Base-by-base conservation (phyloP, 768 basidiomycete genomes). In the Pulveroboletus sp. region DNA sequence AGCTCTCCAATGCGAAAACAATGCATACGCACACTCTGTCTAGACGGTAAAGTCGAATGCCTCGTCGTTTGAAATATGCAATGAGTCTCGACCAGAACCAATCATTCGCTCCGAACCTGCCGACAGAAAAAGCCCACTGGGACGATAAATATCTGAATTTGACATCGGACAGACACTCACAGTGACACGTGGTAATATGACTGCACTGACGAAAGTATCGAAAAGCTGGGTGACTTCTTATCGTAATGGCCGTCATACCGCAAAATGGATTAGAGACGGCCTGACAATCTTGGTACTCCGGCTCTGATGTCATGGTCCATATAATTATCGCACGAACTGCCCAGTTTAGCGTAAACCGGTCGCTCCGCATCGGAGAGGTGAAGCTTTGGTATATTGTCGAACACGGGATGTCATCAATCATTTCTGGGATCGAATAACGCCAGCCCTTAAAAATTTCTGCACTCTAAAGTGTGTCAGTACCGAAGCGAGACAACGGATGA, bases 31-130 rank as follows among this genome's bases (percentile, higher is more conserved):
- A 63, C 76, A 74, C 39, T 68, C 47, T 72, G 41, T 76, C 75
- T 0, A 77, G 80, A n/a, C 78, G 71, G 35, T 69, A 68, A 16
- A 79, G 63, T n/a, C 68, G 66, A 5, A 79, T 55, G 5, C 68
- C 67, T 8, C 66, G 57, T 0, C 61, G 60, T 24, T 61, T 61
- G 16, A 80, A 60, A 8, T 64, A 56, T 22, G 55, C 50, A 27
- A 70, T 67, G 1, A 82, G 70, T 57, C 23, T 61, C 44, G 53
- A 72, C 77, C 23, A 80, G 55, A 68, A 65, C 59, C 55, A 78
- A 43, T 74, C 71, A 41, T 65, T 79, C 6, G 75, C 72, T n/a
- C 73, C 71, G 50, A 78, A 79, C 0, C 76, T 77, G n/a, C 79
- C 78, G 3, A 79, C 73, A 6, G 82, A 71, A 41, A 78, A 72